Evolutionary conservation across 1,284 basidiomycete genomes (phyloP).

Genomic region (Mycosarcoma mackinlayi): DNA sequence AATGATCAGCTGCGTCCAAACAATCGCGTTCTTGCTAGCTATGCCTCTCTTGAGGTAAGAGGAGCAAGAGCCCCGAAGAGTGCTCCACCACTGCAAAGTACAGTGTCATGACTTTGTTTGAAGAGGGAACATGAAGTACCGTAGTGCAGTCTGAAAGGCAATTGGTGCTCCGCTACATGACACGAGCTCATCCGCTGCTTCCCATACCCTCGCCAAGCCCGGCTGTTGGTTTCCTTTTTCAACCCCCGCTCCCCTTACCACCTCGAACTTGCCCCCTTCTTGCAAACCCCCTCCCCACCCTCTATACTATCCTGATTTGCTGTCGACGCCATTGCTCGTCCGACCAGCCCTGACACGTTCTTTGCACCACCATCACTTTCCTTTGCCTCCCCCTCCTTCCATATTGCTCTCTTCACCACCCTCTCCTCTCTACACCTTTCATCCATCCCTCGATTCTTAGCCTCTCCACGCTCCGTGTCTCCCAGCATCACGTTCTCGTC

Average conservation of each 20-base stretch:
- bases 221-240: neutral
- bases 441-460: slow-evolving; percentile 3
- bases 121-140: no score
- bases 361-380: slow-evolving; percentile 9
- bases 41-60: no score
- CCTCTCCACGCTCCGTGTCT: neutral
- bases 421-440: neutral
- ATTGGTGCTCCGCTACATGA: neutral
- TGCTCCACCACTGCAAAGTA: no score
- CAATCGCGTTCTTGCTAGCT: no score
- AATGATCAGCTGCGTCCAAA: no score
- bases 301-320: neutral
- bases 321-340: slow-evolving; percentile 7
- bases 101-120: no score
- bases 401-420: neutral
- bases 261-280: neutral
- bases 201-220: neutral
- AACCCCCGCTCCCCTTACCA: neutral
- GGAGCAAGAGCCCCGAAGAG: no score
- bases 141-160: no score
- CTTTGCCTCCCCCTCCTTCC: no score
- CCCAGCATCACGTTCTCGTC: slow-evolving; percentile 3
- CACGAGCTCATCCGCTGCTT: neutral
- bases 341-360: slow-evolving; percentile 4
- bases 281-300: neutral